A percentile compares a stretch with the other conserved stretches of the same genome.
Evolutionary conservation across 1,284 basidiomycete species (phyloP).

Genomic region (Takashimella koratensis): DNA sequence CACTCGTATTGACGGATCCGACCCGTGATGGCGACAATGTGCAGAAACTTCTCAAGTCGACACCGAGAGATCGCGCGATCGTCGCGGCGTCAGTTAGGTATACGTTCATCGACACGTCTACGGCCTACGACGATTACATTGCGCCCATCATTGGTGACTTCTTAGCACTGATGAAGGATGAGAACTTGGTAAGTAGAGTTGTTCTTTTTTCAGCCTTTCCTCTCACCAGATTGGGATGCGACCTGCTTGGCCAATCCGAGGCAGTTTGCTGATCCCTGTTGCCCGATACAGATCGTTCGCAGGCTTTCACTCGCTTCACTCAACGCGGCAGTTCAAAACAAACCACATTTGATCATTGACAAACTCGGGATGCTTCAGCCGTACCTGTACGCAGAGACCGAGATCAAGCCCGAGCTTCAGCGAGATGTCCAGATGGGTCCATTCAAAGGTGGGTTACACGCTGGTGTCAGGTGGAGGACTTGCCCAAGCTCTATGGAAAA

Average conservation of each 20-base stretch:
- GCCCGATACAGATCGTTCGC: conserved; percentile 72
- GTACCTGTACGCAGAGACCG: conserved; percentile 78
- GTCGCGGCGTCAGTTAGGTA: conserved; percentile 93
- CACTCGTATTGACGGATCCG: conserved; percentile 51
- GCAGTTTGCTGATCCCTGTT: too few relatives aligned
- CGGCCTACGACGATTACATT: conserved; percentile 81
- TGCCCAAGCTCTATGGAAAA: too few relatives aligned
- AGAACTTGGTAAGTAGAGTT: conserved; percentile 64
- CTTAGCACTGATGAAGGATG: conserved; percentile 77
- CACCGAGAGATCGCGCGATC: conserved; percentile 69
- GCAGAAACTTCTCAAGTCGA: conserved; percentile 40
- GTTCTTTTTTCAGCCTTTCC: background rate
- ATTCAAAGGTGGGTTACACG: conserved; percentile 66
- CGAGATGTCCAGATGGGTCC: conserved; percentile 97
- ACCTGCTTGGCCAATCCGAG: too few relatives aligned
- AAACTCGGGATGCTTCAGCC: conserved; percentile 75
- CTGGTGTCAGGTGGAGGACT: background rate
- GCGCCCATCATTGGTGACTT: conserved; percentile 84
- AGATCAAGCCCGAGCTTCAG: conserved; percentile 74
- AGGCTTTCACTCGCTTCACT: conserved; percentile 80
- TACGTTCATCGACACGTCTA: conserved; percentile 83
- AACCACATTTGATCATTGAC: conserved; percentile 84
- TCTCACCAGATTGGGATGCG: background rate
- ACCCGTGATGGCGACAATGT: conserved; percentile 58
- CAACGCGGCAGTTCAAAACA: conserved; percentile 91